Base-by-base conservation (phyloP, 495 filamentous ascomycete species). In the Aspergillus baeticus region DNA sequence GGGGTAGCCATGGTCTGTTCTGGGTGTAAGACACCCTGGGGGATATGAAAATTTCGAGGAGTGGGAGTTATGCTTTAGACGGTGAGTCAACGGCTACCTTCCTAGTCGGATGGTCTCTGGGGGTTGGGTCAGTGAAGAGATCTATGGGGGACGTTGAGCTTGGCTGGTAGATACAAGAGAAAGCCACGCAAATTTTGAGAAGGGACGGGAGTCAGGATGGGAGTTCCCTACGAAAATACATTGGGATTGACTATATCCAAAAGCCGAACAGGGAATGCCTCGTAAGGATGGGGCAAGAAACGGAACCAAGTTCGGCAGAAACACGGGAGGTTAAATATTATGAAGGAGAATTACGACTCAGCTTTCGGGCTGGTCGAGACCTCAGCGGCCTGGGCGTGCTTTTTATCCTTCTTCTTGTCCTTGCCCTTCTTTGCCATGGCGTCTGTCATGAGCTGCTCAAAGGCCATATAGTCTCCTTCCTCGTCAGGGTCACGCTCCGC, bases 391-490 rank as follows among this genome's bases (percentile, higher is more conserved):
- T 61, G 54, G 6, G 34, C 22, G 33, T 57, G 59, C 61, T 89
- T 81, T 63, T 87, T 81, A 65, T 89, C 86, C 70, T 90, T 87
- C 67, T 86, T 83, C 69, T 92, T 87, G 43, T 90, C 87, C 63
- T 84, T 84, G 67, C 81, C 82, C 72, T 96, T 95, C 83, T 98
- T 98, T 48, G 89, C 86, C 44, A 90, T 90, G 6, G 95, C 93
- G 66, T 99, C 94, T 31, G 94, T 91, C 74, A 99, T 95, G 26
- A 99, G 85, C 71, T 97, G 91, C 70, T 99, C 94, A 64, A 99
- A 99, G 17, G 91, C 93, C 86, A 98, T 95, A 77, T 95, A 97
- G 53, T 97, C 93, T 59, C 93, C 94, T 77, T 98, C 94, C 75
- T 99, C 94, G 39, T 98, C 95, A 37, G 92, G 88, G 58, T 92